phyloP scores from a whole-genome alignment of 75 land plant genomes.

The Pinus albicaulis region DNA sequence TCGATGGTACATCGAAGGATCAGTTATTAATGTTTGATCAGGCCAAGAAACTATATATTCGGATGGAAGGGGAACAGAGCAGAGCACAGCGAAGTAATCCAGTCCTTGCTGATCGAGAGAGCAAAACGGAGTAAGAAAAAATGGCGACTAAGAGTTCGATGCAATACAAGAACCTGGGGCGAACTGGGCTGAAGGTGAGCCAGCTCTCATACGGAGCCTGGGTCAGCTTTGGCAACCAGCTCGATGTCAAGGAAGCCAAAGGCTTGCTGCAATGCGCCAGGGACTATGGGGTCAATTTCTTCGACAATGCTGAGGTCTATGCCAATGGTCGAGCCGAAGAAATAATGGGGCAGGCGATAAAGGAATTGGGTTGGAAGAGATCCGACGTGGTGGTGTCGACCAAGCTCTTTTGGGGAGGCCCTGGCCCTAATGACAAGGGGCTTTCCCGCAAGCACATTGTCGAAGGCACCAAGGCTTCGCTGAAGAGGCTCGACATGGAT shows the following conservation, averaged over 20 bases:
- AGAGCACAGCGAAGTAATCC: too few relatives aligned
- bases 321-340: conserved; percentile 99
- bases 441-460: conserved; percentile 92
- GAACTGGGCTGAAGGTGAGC: conserved; percentile 90
- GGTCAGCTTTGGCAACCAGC: conserved; percentile 98
- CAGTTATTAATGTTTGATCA: too few relatives aligned
- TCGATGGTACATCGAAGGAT: too few relatives aligned
- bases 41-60: too few relatives aligned
- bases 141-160: conserved; percentile 18
- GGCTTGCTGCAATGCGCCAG: conserved; percentile 83
- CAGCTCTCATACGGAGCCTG: conserved; percentile 93
- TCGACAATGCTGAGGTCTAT: conserved; percentile 99
- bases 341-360: conserved; percentile 95
- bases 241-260: conserved; percentile 97
- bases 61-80: too few relatives aligned
- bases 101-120: too few relatives aligned
- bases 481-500: conserved; percentile 90
- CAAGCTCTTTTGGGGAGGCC: conserved; percentile 96
- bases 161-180: conserved; percentile 96
- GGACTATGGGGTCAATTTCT: conserved; percentile 96
- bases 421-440: conserved; percentile 95
- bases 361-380: conserved; percentile 94
- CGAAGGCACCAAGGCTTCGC: conserved; percentile 79
- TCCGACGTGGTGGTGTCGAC: conserved; percentile 96
- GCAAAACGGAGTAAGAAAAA: too few relatives aligned